Conservation (phyloP, 768 basidiomycete genomes). For the Boletus pseudo-olivaceus region DNA sequence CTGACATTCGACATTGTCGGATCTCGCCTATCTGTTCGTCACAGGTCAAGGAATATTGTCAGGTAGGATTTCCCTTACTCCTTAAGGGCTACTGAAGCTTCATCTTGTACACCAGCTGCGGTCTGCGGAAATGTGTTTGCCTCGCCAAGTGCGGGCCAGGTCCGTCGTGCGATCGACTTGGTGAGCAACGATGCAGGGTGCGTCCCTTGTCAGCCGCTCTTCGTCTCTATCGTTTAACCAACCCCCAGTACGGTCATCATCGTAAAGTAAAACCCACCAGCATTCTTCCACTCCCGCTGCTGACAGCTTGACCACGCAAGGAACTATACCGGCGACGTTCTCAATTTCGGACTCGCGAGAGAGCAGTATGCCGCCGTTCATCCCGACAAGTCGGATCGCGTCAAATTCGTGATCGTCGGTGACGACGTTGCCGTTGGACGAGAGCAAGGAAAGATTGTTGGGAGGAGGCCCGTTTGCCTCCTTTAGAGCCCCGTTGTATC, state of each 20-base stretch:
- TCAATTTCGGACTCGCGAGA: conserved; percentile 88
- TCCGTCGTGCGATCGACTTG: conserved; percentile 75
- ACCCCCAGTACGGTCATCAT: conserved; percentile 69
- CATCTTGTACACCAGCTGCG: conserved; percentile 45
- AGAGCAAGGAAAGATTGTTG: conserved; percentile 80
- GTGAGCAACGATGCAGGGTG: conserved; percentile 71
- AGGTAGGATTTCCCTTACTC: conserved; percentile 36
- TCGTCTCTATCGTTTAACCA: not conserved
- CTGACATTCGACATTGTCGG: not conserved
- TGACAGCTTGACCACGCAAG: conserved; percentile 34
- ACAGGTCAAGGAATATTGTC: conserved; percentile 75
- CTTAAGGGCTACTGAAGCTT: not conserved
- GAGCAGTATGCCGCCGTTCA: conserved; percentile 75
- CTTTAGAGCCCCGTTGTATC: not conserved
- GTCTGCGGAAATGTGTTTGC: conserved; percentile 91
- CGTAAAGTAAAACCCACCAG: conserved; percentile 55
- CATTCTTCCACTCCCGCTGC: not conserved
- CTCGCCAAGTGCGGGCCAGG: conserved; percentile 83
- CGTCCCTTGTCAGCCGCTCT: conserved; percentile 11
- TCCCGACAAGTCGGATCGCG: conserved; percentile 60
- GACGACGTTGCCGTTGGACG: conserved; percentile 88
- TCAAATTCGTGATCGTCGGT: conserved; percentile 79
- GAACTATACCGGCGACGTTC: conserved; percentile 87
- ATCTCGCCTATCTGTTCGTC: not conserved
- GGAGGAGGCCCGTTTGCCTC: conserved; percentile 51